Evolutionary conservation across 2,329 filamentous ascomycete genomes (phyloP), one percentile per base, ranked within the genome.

Genomic region (Aspergillus sp.): DNA sequence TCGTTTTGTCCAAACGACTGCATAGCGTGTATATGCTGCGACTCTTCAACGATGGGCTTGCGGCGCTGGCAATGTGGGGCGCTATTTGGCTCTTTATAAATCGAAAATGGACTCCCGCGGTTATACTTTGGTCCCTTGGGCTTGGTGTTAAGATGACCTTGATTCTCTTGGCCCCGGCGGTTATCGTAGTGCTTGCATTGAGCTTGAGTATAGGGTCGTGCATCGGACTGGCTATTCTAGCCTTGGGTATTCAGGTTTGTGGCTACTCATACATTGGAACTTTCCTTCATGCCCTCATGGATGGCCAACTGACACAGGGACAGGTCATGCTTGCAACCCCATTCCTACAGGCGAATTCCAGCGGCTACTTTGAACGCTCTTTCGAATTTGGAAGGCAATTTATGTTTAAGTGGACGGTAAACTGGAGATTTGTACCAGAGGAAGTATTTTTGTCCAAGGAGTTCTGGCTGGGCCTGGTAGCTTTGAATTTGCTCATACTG

Each of bases 381-480:
- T 99, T 99, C 71, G 92, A 99, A 77, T 83, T 99, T 58, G 92
- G 90, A 47, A 84, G 95, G 55, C 86, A 91, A 66, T 99, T 99
- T 77, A 82, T 96, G 67, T 98, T 93, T 81, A 92, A 93, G 76
- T 99, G 95, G 95, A 99, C 95, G 0, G 95, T 99, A 65, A 99
- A 99, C 75, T 99, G 95, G 95, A 87, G 93, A 54, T 98, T 98
- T 72, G 77, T 97, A n/a, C 88, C 90, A 15, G 92, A 97, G 75
- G 84, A 90, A 6, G 75, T 79, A 0, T 99, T 99, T 68, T 82
- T 96, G 47, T 89, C 86, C 64, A 84, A 79, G 59, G 72, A 77
- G 2, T 96, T 96, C 70, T 85, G 91, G 24, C 66, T 88, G 17
- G 74, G 77, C 14, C 81, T 97, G 51, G 80, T 96, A 24, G 80